phyloP scores from a whole-genome alignment of 108 stramenopile genomes.

The Schizochytrium sp. region DNA sequence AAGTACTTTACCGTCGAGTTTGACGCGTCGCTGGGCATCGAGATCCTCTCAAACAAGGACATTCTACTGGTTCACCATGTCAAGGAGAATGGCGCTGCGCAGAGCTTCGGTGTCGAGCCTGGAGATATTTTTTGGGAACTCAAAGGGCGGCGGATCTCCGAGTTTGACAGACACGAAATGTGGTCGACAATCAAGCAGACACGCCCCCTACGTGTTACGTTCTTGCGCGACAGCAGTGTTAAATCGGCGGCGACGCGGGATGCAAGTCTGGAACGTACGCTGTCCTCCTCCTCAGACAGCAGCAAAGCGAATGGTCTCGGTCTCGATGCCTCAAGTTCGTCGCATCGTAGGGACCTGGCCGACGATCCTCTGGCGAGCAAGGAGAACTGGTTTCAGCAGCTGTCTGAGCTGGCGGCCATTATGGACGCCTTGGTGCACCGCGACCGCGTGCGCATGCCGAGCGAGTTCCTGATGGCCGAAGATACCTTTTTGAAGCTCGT shows the following conservation, averaged over 20 bases:
- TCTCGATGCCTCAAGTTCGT: background rate
- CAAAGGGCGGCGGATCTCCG: background rate
- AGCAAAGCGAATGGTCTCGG: background rate
- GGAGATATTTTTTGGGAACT: slow-evolving; percentile 10
- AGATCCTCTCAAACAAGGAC: slow-evolving; percentile 9
- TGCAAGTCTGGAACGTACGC: background rate
- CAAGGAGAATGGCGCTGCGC: background rate
- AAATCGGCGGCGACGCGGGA: background rate
- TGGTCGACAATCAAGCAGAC: background rate
- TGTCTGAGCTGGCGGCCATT: slow-evolving; percentile 2
- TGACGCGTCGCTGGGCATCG: background rate
- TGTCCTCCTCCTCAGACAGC: background rate
- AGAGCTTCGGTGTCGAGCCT: background rate
- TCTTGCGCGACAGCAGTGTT: background rate
- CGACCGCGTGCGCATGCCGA: background rate
- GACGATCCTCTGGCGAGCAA: background rate
- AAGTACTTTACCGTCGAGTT: background rate
- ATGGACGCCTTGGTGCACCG: slow-evolving; percentile 5
- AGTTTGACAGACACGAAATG: background rate
- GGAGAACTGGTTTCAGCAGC: slow-evolving; percentile 13
- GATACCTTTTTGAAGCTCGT: slow-evolving; percentile 9
- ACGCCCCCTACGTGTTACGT: background rate
- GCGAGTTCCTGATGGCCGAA: slow-evolving; percentile 6
- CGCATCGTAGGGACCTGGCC: background rate
- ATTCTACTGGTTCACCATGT: slow-evolving; percentile 1